Evolutionary conservation across 768 basidiomycete species (phyloP).

Genomic region (Crepidotus variabilis): DNA sequence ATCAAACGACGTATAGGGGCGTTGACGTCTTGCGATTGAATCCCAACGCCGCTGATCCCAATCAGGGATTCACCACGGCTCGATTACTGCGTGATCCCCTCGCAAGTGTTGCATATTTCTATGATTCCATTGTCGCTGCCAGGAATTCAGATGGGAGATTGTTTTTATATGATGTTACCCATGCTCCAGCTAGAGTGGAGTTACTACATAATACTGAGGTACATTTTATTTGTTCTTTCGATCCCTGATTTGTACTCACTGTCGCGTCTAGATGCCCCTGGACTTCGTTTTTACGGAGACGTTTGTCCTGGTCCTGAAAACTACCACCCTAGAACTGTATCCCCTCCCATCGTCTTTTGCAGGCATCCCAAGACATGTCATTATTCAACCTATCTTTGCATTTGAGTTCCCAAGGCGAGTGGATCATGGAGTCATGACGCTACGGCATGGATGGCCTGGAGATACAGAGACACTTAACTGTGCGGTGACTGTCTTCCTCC

Average conservation of each 20-base stretch:
- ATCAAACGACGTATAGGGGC: neutral
- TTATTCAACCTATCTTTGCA: slow-evolving; percentile 40
- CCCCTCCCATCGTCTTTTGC: slow-evolving; percentile 23
- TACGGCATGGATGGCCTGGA: slow-evolving; percentile 14
- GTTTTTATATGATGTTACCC: neutral
- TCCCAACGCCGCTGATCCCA: slow-evolving; percentile 29
- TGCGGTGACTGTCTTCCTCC: slow-evolving; percentile 49
- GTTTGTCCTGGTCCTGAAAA: slow-evolving; percentile 43
- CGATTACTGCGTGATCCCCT: slow-evolving; percentile 26
- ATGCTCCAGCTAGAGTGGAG: neutral
- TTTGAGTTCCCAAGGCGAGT: slow-evolving; percentile 56
- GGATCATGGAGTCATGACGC: slow-evolving; percentile 42
- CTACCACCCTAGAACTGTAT: slow-evolving; percentile 40
- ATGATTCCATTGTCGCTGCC: slow-evolving; percentile 20
- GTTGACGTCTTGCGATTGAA: slow-evolving; percentile 40
- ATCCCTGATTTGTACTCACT: neutral
- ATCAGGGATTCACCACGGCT: slow-evolving; percentile 31
- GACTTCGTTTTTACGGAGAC: slow-evolving; percentile 39
- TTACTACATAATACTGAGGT: neutral
- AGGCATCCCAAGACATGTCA: slow-evolving; percentile 11
- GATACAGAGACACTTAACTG: slow-evolving; percentile 12
- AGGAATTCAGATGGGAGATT: slow-evolving; percentile 30
- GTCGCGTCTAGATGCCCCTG: slow-evolving; percentile 15
- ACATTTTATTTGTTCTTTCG: neutral
- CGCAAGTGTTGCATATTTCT: slow-evolving; percentile 31